These are phyloP conservation scores for Paspalum vaginatum DNA, from an alignment of 176 grass and related monocot species.

Conservation along the genomic window DNA sequence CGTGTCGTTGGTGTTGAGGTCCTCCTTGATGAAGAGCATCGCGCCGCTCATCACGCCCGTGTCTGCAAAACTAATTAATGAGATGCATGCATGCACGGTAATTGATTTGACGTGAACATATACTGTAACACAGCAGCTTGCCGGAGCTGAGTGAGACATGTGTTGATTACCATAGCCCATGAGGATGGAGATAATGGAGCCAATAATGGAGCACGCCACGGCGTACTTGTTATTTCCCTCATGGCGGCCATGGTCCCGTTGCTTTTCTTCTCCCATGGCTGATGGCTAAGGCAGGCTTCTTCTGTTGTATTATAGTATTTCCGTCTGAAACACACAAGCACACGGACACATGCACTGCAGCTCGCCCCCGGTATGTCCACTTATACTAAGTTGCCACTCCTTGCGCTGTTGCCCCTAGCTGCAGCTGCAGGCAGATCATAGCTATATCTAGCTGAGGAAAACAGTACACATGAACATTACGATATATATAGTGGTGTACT, in stretches of 20 bases:
- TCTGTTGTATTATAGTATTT: background rate
- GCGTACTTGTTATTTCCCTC: constrained; percentile 44
- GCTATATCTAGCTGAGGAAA: background rate
- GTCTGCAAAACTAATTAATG: constrained; percentile 18
- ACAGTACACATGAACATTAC: background rate
- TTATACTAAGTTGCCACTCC: background rate
- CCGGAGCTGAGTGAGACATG: too few species aligned
- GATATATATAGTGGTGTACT: too few species aligned
- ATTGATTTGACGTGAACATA: too few species aligned
- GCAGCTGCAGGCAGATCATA: background rate
- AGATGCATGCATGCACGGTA: too few species aligned
- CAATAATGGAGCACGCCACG: constrained; percentile 50
- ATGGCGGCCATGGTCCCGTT: background rate
- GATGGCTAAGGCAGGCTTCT: background rate
- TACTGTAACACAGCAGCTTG: too few species aligned
- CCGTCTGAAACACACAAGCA: too few species aligned
- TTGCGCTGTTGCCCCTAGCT: background rate
- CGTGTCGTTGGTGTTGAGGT: constrained; percentile 48
- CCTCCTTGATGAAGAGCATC: constrained; percentile 64
- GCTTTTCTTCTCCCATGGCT: constrained; percentile 6
- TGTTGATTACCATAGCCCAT: constrained; percentile 68
- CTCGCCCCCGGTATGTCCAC: too few species aligned
- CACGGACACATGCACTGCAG: too few species aligned
- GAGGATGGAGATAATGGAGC: constrained; percentile 64
- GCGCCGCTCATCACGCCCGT: constrained; percentile 62